Conservation (phyloP, 2,329 filamentous ascomycete genomes). For the Alternaria burnsii region DNA sequence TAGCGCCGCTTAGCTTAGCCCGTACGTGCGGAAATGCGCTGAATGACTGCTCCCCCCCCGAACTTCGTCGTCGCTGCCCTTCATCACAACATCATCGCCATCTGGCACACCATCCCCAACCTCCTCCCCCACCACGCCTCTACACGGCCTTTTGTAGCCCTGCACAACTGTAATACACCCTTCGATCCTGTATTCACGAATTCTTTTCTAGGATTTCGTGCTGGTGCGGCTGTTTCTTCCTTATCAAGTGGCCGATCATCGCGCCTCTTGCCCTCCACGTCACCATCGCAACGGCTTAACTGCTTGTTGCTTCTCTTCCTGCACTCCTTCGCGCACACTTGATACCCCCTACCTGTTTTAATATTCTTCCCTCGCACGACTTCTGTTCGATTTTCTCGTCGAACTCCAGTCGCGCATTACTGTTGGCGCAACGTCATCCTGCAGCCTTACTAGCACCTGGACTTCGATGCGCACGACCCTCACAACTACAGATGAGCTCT, state of each 20-base stretch:
- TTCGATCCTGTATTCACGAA: constrained; percentile 32
- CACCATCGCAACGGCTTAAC: constrained; percentile 44
- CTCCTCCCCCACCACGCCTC: constrained; percentile 24
- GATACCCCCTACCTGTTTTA: constrained; percentile 44
- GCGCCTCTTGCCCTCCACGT: constrained; percentile 43
- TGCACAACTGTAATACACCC: constrained; percentile 35
- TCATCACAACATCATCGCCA: constrained; percentile 29
- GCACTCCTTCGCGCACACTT: constrained; percentile 44
- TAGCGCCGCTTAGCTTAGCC: constrained; percentile 17
- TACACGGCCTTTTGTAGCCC: constrained; percentile 36
- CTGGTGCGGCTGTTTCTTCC: constrained; percentile 26
- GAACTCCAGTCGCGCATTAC: constrained; percentile 14
- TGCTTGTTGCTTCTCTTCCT: constrained; percentile 45
- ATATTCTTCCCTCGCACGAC: constrained; percentile 29
- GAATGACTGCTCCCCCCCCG: constrained; percentile 17
- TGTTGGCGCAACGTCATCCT: constrained; percentile 43
- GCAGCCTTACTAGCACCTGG: constrained; percentile 36
- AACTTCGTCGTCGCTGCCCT: constrained; percentile 26
- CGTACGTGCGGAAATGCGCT: constrained; percentile 17
- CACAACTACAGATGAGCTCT: constrained; percentile 52
- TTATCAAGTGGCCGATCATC: constrained; percentile 43
- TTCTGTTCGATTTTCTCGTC: constrained; percentile 14
- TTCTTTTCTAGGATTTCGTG: constrained; percentile 32
- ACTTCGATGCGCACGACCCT: constrained; percentile 43
- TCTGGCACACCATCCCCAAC: constrained; percentile 20